phyloP scores from a whole-genome alignment of 169 alveolate species.

The Plasmodium blacklocki region DNA sequence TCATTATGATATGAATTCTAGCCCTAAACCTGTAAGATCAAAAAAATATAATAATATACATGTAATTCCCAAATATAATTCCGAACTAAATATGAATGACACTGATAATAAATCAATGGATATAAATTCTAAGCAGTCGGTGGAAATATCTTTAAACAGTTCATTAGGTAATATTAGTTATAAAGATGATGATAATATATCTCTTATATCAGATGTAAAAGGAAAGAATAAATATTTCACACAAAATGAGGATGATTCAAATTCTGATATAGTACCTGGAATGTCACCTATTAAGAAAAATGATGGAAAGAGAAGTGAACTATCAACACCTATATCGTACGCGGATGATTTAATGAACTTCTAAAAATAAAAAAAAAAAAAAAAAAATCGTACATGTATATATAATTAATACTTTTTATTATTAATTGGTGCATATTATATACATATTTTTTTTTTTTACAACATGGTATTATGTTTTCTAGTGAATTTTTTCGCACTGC shows the following conservation, averaged over 20 bases:
- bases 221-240: conserved; percentile 31
- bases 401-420: neutral
- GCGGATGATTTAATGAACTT: conserved; percentile 77
- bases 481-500: too few species aligned
- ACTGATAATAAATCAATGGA: conserved; percentile 9
- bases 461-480: too few species aligned
- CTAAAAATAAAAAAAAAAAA: conserved; percentile 2
- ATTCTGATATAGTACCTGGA: conserved; percentile 70
- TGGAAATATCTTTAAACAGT: conserved; percentile 45
- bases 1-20: conserved; percentile 41
- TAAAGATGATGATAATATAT: conserved; percentile 54
- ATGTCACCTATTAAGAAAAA: conserved; percentile 65
- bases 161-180: conserved; percentile 35
- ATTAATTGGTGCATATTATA: neutral
- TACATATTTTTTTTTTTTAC: too few species aligned
- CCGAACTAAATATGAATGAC: neutral
- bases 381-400: neutral
- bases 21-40: conserved; percentile 69
- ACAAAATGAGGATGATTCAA: conserved; percentile 56
- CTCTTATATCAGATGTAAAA: conserved; percentile 58
- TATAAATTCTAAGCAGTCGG: conserved; percentile 16
- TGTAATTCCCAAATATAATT: conserved; percentile 12
- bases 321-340: conserved; percentile 74
- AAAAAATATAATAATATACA: conserved; percentile 9
- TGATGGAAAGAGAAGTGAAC: conserved; percentile 40